These are phyloP conservation scores for Erysimum cheiranthoides DNA, from an alignment of 345 rosid species.

Conservation along the genomic window DNA sequence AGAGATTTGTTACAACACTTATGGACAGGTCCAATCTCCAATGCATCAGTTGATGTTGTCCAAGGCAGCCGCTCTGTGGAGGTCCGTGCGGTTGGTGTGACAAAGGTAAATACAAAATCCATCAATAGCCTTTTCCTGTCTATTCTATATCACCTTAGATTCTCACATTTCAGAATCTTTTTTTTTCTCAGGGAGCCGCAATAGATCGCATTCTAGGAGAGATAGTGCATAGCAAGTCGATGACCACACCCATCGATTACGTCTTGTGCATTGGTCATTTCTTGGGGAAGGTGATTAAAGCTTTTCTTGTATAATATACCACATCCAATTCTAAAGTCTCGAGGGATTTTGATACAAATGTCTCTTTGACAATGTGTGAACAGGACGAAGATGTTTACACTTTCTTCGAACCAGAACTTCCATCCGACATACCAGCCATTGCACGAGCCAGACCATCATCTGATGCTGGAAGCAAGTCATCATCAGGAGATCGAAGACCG, in stretches of 20 bases:
- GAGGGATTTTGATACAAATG: conserved; percentile 10
- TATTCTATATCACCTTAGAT: conserved; percentile 5
- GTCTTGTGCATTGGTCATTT: conserved; percentile 97
- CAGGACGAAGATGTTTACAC: conserved; percentile 99
- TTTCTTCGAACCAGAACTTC: conserved; percentile 97
- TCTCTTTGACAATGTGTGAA: conserved; percentile 15
- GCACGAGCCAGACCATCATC: conserved; percentile 61
- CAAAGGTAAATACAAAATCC: conserved; percentile 62
- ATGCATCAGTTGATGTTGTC: conserved; percentile 98
- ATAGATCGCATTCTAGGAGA: conserved; percentile 97
- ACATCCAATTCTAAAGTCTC: conserved; percentile 7
- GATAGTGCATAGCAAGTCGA: conserved; percentile 92
- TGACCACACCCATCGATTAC: conserved; percentile 90
- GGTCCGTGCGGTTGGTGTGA: conserved; percentile 98
- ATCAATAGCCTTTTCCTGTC: neutral
- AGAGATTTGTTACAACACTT: conserved; percentile 99
- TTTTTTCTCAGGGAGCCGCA: conserved; percentile 79
- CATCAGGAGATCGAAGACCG: conserved; percentile 64
- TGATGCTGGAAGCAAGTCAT: conserved; percentile 63
- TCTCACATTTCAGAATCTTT: conserved; percentile 24
- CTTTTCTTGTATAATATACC: neutral
- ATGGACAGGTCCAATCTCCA: conserved; percentile 99
- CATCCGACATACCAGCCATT: conserved; percentile 61
- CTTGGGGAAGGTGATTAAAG: conserved; percentile 76
- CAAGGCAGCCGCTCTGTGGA: conserved; percentile 98